Evolutionary conservation across 306 rosid genomes (phyloP), one percentile per base, ranked within the genome.

Genomic region (Canavalia gladiata): DNA sequence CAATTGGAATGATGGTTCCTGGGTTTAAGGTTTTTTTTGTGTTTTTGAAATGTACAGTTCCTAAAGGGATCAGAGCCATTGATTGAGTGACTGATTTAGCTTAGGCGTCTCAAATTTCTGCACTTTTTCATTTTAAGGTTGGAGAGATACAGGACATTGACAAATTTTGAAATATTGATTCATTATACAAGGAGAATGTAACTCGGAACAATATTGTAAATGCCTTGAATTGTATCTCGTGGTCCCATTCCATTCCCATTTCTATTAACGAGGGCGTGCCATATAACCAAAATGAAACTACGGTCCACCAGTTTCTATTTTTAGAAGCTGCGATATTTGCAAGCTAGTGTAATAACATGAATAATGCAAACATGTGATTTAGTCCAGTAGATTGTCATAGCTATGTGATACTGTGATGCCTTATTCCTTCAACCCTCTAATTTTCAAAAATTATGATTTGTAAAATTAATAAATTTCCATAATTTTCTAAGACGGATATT

Each of bases 121-220:
- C 78, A 64, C 79, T 77, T 83, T 18, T 76, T 83, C 80, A 58
- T 77, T 87, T 72, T 75, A 81, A 84, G 75, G 82, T 57, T 80
- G 84, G 86, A 76, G 78, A 81, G 84, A 78, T 75, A 88, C 80
- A 76, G 87, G 71, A 79, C 68, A 33, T 86, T 86, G 89, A 87
- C 91, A 89, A 89, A 89, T 94, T 94, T 88, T 92, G 92, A 90
- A 89, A 83, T 88, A 80, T 87, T 86, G 86, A 94, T 92, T 90
- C 95, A 86, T 94, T 91, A 89, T 86, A 89, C 92, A 57, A 87
- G 89, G 79, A 82, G 89, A 86, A 82, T 88, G 95, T 84, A 85
- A 86, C 90, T 82, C 54, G 68, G 68, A 84, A 84, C 86, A 77
- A 83, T 83, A 81, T 84, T 84, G 89, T 89, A 88, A 88, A 77